Percentiles rank a stretch among this genome's conserved stretches.
phyloP scores from a whole-genome alignment of 495 filamentous ascomycete species.

The Paragyromitra xinjiangensis region DNA sequence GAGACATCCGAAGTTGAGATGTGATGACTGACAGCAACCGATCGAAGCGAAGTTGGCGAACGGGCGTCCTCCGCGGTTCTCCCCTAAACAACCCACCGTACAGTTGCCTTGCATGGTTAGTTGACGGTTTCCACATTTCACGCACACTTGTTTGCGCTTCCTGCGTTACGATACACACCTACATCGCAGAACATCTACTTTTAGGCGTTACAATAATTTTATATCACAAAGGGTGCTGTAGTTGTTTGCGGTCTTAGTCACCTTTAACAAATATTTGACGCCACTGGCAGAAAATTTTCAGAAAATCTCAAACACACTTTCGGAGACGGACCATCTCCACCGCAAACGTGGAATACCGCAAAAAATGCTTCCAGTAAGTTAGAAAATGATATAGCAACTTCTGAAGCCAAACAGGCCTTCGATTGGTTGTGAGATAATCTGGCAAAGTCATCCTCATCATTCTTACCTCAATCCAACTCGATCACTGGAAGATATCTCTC shows the following conservation, averaged over 20 bases:
- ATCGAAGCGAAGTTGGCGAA: slow-evolving; percentile 37
- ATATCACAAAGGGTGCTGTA: slow-evolving; percentile 35
- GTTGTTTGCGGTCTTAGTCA: slow-evolving; percentile 26
- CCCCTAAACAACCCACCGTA: slow-evolving; percentile 18
- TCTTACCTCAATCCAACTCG: slow-evolving; percentile 23
- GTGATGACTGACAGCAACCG: slow-evolving; percentile 31
- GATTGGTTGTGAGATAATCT: slow-evolving; percentile 18
- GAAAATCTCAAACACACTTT: slow-evolving; percentile 35
- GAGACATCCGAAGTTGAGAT: slow-evolving; percentile 27
- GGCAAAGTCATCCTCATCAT: slow-evolving; percentile 24
- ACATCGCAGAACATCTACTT: slow-evolving; percentile 14
- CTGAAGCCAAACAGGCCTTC: slow-evolving; percentile 12
- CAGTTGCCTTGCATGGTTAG: slow-evolving; percentile 22
- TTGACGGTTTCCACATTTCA: slow-evolving; percentile 29
- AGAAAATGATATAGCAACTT: slow-evolving; percentile 22
- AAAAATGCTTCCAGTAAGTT: slow-evolving; percentile 9
- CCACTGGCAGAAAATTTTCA: not conserved
- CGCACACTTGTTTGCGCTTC: slow-evolving; percentile 12
- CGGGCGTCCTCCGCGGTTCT: slow-evolving; percentile 22
- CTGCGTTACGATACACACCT: slow-evolving; percentile 18
- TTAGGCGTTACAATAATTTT: slow-evolving; percentile 1
- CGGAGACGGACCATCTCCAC: slow-evolving; percentile 2
- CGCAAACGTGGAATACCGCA: slow-evolving; percentile 12
- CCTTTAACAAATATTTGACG: slow-evolving; percentile 6
- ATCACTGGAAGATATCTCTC: slow-evolving; percentile 30